Conservation (phyloP, 2,329 filamentous ascomycete genomes). For the Colletotrichum noveboracense region DNA sequence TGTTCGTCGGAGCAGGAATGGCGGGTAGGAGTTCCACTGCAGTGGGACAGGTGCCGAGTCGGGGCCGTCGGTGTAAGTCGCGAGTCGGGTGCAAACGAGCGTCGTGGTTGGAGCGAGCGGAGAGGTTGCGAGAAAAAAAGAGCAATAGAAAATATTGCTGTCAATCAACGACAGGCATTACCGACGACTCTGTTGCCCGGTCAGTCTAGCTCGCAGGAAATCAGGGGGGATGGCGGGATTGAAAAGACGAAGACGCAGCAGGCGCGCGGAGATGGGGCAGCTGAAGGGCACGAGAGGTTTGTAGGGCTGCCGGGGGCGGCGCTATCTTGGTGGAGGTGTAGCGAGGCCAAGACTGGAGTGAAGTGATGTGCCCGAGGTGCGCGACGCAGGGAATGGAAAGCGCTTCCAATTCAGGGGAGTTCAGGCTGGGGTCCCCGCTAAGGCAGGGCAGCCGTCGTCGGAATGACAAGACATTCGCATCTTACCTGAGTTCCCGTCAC, state of each 20-base stretch:
- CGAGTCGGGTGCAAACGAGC: not conserved
- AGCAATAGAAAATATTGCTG: not conserved
- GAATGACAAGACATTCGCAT: not conserved
- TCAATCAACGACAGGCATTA: conserved; percentile 1
- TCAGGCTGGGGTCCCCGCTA: not conserved
- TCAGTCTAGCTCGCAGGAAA: not conserved
- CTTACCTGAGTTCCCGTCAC: not conserved
- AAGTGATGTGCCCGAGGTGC: not conserved
- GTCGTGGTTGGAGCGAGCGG: not conserved
- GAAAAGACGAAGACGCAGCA: not conserved
- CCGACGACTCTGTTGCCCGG: not conserved
- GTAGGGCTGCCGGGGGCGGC: conserved; percentile 13
- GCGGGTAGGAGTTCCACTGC: not conserved
- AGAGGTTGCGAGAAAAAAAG: not conserved
- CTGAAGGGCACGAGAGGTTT: not conserved
- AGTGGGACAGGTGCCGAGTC: not conserved
- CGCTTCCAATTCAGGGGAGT: not conserved
- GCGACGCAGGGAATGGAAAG: not conserved
- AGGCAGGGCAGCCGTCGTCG: not conserved
- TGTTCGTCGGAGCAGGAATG: not conserved
- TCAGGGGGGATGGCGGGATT: not conserved
- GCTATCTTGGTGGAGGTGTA: not conserved
- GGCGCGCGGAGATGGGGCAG: not conserved
- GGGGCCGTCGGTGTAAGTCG: not conserved
- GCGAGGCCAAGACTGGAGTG: not conserved